phyloP scores from a whole-genome alignment of 441 rosid species.

The Hypseocharis bilobata region DNA sequence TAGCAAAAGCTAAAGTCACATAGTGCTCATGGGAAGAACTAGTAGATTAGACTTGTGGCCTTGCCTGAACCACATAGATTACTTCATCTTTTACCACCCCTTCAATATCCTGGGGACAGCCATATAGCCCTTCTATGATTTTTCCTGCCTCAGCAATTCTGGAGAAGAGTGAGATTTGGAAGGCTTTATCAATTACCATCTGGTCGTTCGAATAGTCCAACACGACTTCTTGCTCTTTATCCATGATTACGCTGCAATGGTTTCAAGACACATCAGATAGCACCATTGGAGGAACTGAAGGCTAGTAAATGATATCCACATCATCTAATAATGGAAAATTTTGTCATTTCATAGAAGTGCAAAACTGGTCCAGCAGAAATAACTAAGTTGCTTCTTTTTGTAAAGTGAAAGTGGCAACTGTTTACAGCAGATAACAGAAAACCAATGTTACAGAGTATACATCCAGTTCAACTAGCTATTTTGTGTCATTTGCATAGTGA shows the following conservation, averaged over 20 bases:
- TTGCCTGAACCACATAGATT: conserved; percentile 48
- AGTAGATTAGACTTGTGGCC: conserved; percentile 42
- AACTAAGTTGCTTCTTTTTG: too few relatives aligned
- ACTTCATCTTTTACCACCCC: conserved; percentile 47
- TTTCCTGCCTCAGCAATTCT: conserved; percentile 48
- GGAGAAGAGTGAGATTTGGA: conserved; percentile 38
- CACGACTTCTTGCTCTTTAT: conserved; percentile 39
- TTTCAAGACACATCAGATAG: not conserved
- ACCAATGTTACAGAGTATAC: too few relatives aligned
- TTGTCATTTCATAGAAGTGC: too few relatives aligned
- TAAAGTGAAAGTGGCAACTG: too few relatives aligned
- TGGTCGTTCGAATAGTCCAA: conserved; percentile 48
- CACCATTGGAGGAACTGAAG: not conserved
- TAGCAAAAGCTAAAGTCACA: too few relatives aligned
- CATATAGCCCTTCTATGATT: conserved; percentile 43
- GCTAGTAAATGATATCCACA: not conserved
- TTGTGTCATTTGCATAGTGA: too few relatives aligned
- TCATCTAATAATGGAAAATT: too few relatives aligned
- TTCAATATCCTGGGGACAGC: conserved; percentile 52
- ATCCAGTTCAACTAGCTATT: too few relatives aligned
- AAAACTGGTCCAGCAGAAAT: too few relatives aligned
- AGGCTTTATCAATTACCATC: conserved; percentile 33
- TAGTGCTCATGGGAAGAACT: too few relatives aligned
- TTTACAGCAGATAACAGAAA: too few relatives aligned
- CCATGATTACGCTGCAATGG: conserved; percentile 50